These are phyloP conservation scores for Barnettozyma vustinii DNA, from an alignment of 805 yeast genomes.

Conservation along the genomic window DNA sequence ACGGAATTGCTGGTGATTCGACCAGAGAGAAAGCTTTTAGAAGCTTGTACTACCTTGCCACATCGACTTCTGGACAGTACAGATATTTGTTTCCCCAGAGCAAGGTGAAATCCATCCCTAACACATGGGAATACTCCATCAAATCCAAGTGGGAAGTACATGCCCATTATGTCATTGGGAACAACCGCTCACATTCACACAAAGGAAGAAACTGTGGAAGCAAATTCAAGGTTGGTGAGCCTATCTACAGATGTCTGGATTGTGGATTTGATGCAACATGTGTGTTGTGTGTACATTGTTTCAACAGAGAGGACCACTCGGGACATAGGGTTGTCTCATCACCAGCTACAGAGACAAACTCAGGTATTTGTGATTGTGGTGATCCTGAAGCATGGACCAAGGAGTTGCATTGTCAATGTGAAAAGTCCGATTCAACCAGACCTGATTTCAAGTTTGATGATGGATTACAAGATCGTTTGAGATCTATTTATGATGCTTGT, in stretches of 20 bases:
- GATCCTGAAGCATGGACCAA: conserved; percentile 75
- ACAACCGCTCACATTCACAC: conserved; percentile 29
- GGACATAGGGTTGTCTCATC: conserved; percentile 53
- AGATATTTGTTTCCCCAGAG: conserved; percentile 3
- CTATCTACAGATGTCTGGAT: conserved; percentile 66
- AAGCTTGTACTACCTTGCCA: conserved; percentile 3
- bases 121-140: not conserved
- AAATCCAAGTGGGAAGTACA: not conserved
- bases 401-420: conserved; percentile 45
- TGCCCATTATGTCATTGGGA: not conserved
- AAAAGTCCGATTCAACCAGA: conserved; percentile 29
- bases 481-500: conserved; percentile 29
- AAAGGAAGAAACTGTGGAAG: conserved; percentile 65
- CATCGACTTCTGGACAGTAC: not conserved
- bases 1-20: not conserved
- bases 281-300: conserved; percentile 70
- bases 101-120: not conserved
- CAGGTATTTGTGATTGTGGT: conserved; percentile 68
- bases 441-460: conserved; percentile 8
- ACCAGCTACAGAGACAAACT: conserved; percentile 28
- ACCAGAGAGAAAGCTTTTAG: not conserved
- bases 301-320: conserved; percentile 60
- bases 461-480: conserved; percentile 6
- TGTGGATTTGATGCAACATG: conserved; percentile 79
- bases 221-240: conserved; percentile 53